Conservation (phyloP, 2,329 filamentous ascomycete genomes). For the Purpureocillium lavendulum region DNA sequence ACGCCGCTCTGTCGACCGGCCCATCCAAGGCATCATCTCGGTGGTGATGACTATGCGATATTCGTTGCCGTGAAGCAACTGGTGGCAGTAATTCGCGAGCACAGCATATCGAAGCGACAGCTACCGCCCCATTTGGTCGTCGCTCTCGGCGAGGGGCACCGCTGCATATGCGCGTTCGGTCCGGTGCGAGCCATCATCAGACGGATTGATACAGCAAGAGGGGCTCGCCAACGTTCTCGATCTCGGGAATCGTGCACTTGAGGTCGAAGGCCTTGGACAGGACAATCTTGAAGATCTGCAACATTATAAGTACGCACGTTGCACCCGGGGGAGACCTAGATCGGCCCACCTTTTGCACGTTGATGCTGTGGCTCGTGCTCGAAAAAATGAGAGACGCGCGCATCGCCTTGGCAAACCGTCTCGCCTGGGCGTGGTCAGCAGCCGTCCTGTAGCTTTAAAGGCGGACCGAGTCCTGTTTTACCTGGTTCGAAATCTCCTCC, state of each 20-base stretch:
- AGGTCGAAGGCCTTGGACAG: constrained; percentile 97
- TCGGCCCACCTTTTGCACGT: constrained; percentile 94
- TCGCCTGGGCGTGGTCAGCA: constrained; percentile 50
- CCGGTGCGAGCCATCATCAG: constrained; percentile 11
- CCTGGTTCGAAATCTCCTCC: constrained; percentile 96
- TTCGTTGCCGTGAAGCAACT: too few relatives aligned
- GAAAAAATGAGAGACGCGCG: constrained; percentile 95
- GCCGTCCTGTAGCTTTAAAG: not conserved
- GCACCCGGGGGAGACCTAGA: too few relatives aligned
- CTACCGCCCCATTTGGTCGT: too few relatives aligned
- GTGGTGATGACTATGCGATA: too few relatives aligned
- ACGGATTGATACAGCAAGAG: constrained; percentile 77
- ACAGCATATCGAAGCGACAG: too few relatives aligned
- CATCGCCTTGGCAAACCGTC: constrained; percentile 97
- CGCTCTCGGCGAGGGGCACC: too few relatives aligned
- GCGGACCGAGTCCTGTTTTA: too few relatives aligned
- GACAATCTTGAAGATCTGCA: constrained; percentile 98
- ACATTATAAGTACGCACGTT: constrained; percentile 1
- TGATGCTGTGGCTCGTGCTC: constrained; percentile 98
- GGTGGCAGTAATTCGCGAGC: too few relatives aligned
- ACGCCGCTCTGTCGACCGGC: too few relatives aligned
- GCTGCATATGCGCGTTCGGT: too few relatives aligned
- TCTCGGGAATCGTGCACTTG: constrained; percentile 98
- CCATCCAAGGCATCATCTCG: too few relatives aligned
- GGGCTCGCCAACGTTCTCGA: constrained; percentile 95